These are phyloP conservation scores for Fragaria nilgerrensis DNA, from an alignment of 306 rosid species.

Conservation along the genomic window DNA sequence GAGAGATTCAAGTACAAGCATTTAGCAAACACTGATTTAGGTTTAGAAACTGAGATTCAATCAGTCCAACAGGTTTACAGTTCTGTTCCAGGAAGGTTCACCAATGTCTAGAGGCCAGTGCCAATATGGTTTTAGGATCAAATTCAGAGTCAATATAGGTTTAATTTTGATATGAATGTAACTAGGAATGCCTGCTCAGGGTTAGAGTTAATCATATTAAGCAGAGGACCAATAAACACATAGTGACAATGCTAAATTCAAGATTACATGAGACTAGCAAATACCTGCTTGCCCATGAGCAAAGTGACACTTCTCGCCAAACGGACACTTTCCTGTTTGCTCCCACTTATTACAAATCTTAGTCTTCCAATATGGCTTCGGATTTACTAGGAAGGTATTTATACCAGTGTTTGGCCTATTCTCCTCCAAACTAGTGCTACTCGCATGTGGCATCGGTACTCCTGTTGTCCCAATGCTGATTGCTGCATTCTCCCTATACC, in stretches of 20 bases:
- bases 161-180: background rate
- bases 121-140: background rate
- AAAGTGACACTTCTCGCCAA: conserved; percentile 78
- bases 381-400: conserved; percentile 33
- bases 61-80: background rate
- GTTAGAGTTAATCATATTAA: background rate
- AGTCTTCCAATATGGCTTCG: conserved; percentile 73
- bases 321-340: conserved; percentile 69
- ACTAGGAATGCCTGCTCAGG: background rate
- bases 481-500: conserved; percentile 67
- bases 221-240: background rate
- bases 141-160: background rate
- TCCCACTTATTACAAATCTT: conserved; percentile 79
- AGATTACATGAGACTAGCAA: conserved; percentile 15
- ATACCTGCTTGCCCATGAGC: conserved; percentile 93
- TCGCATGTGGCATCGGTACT: conserved; percentile 39
- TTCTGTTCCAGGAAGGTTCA: background rate
- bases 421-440: conserved; percentile 42
- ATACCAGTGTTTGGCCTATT: conserved; percentile 32
- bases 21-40: background rate
- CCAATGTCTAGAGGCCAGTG: background rate
- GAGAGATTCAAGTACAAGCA: background rate
- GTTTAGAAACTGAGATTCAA: background rate
- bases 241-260: conserved; percentile 4
- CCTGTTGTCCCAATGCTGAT: conserved; percentile 73